A percentile compares a stretch with the other conserved stretches of the same genome.
These are phyloP conservation scores for Eutrema yunnanense DNA, from an alignment of 345 rosid species.

Conservation along the genomic window DNA sequence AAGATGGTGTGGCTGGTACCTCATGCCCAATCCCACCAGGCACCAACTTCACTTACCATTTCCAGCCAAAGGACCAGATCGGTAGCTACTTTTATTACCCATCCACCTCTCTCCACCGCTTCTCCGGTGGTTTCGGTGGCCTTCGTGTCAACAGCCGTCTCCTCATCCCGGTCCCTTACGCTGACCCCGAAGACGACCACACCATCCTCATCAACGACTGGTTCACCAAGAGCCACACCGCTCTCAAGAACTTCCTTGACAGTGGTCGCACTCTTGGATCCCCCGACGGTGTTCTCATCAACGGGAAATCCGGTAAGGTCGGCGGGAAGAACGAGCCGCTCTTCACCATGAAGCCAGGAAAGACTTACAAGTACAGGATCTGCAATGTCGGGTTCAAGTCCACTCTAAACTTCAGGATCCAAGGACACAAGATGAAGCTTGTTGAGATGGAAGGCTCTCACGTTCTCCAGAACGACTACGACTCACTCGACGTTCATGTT, in stretches of 20 bases:
- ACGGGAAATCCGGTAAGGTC: slow-evolving; percentile 43
- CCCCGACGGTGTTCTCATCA: slow-evolving; percentile 57
- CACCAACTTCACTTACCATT: slow-evolving; percentile 63
- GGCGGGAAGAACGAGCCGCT: slow-evolving; percentile 34
- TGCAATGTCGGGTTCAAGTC: slow-evolving; percentile 59
- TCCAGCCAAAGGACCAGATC: slow-evolving; percentile 90
- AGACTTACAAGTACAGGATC: slow-evolving; percentile 58
- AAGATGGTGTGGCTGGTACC: slow-evolving; percentile 65
- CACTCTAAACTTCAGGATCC: slow-evolving; percentile 61
- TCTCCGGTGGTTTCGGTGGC: slow-evolving; percentile 67
- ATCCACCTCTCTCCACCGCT: slow-evolving; percentile 43
- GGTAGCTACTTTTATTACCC: slow-evolving; percentile 76
- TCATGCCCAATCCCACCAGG: slow-evolving; percentile 72
- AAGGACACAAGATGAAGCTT: slow-evolving; percentile 63
- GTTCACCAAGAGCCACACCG: slow-evolving; percentile 50
- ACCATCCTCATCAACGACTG: slow-evolving; percentile 57
- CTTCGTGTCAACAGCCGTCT: slow-evolving; percentile 63
- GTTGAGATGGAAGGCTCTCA: slow-evolving; percentile 81
- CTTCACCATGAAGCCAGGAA: slow-evolving; percentile 61
- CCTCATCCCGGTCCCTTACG: slow-evolving; percentile 68
- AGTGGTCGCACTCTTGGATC: slow-evolving; percentile 47
- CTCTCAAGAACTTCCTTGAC: slow-evolving; percentile 43
- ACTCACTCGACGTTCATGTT: slow-evolving; percentile 62
- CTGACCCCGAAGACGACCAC: slow-evolving; percentile 55
- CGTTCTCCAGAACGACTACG: slow-evolving; percentile 53